Evolutionary conservation across 352 stramenopile species (phyloP).

Genomic region (Aphanomyces invadans): DNA sequence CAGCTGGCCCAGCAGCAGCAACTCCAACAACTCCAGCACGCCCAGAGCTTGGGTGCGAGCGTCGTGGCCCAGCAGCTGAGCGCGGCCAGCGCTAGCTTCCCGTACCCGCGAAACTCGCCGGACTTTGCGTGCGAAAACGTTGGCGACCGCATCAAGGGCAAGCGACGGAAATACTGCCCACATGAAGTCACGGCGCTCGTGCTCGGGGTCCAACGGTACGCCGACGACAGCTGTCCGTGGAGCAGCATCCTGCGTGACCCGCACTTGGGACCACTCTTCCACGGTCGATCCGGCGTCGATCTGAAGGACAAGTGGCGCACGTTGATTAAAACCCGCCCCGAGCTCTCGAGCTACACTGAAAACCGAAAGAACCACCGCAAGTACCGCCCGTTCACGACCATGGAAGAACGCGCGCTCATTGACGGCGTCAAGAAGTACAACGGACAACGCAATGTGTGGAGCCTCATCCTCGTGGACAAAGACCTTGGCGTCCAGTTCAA

Average conservation of each 20-base stretch:
- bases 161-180: slow-evolving; percentile 73
- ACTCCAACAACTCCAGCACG: slow-evolving; percentile 19
- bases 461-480: slow-evolving; percentile 72
- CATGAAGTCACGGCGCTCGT: slow-evolving; percentile 78
- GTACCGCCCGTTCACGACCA: slow-evolving; percentile 64
- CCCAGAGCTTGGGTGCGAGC: not conserved
- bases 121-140: slow-evolving; percentile 80
- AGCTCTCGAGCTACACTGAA: slow-evolving; percentile 68
- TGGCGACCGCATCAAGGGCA: slow-evolving; percentile 73
- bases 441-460: slow-evolving; percentile 76
- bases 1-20: slow-evolving; percentile 24
- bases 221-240: slow-evolving; percentile 77
- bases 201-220: slow-evolving; percentile 73
- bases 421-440: slow-evolving; percentile 82
- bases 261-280: slow-evolving; percentile 64
- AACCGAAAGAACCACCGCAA: slow-evolving; percentile 84
- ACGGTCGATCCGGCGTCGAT: slow-evolving; percentile 67
- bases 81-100: slow-evolving; percentile 16
- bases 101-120: slow-evolving; percentile 58
- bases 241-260: slow-evolving; percentile 70
- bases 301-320: slow-evolving; percentile 81
- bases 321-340: slow-evolving; percentile 68
- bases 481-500: slow-evolving; percentile 72
- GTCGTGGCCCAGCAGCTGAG: slow-evolving; percentile 12
- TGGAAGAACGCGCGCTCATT: slow-evolving; percentile 80